phyloP scores from a whole-genome alignment of 23 red algal species.

The Pyropia haitanensis region DNA sequence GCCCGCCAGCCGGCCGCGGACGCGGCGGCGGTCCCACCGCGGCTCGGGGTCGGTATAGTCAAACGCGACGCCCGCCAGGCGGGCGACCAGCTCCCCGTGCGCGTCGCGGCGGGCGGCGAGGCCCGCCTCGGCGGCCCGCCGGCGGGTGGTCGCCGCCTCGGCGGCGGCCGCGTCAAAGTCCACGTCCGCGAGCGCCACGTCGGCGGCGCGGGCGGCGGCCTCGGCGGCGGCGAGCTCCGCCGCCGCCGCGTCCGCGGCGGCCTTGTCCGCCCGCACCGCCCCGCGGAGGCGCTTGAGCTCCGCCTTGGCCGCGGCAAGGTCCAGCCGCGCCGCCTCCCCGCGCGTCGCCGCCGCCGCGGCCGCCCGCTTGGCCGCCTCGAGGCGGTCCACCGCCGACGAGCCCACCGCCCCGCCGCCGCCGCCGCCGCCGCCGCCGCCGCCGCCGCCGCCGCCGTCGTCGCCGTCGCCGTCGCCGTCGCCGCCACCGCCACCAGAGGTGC shows the following conservation, averaged over 20 bases:
- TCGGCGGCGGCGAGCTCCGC: constrained; percentile 32
- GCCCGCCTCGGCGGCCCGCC: constrained; percentile 19
- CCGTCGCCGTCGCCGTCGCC: neutral
- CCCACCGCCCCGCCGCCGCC: constrained; percentile 14
- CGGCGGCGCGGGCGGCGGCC: constrained; percentile 46
- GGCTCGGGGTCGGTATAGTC: constrained; percentile 56
- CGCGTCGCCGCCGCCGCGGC: constrained; percentile 32
- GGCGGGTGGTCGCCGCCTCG: constrained; percentile 16
- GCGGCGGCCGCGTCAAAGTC: constrained; percentile 67
- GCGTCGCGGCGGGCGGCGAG: constrained; percentile 23
- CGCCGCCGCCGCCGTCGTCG: neutral
- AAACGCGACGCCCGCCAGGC: constrained; percentile 56
- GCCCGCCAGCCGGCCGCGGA: constrained; percentile 74
- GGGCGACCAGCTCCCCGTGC: constrained; percentile 49
- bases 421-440: neutral
- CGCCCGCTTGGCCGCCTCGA: constrained; percentile 40
- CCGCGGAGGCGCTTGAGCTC: constrained; percentile 7
- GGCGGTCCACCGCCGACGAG: constrained; percentile 50
- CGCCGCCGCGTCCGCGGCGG: constrained; percentile 36
- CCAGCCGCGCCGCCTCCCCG: constrained; percentile 34
- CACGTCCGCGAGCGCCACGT: constrained; percentile 76
- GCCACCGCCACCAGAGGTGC: constrained; percentile 2
- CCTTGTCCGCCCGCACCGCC: constrained; percentile 17
- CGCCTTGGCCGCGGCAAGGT: constrained; percentile 16
- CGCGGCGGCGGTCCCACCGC: constrained; percentile 53